Percentiles rank a stretch among this genome's conserved stretches.
These are phyloP conservation scores for Nicotiana undulata DNA, from an alignment of 257 asterid genomes.

Conservation along the genomic window DNA sequence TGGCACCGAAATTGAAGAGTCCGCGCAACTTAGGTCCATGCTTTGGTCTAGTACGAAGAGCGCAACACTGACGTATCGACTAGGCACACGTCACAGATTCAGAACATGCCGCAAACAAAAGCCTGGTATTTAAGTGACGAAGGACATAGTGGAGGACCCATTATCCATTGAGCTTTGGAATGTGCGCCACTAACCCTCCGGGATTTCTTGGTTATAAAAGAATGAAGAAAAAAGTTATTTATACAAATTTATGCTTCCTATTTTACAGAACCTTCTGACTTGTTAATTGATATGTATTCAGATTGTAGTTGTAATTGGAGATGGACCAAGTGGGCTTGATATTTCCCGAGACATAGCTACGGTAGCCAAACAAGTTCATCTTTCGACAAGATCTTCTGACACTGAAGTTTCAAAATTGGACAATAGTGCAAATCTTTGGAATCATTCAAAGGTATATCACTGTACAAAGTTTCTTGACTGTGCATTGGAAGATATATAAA, in stretches of 20 bases:
- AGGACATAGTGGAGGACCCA: too few species aligned
- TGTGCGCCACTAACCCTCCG: too few species aligned
- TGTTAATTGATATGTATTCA: slow-evolving; percentile 1
- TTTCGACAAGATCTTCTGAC: slow-evolving; percentile 40
- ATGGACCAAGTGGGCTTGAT: slow-evolving; percentile 47
- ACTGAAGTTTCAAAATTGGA: slow-evolving; percentile 21
- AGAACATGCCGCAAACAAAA: too few species aligned
- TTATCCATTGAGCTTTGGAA: too few species aligned
- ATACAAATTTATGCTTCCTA: background rate
- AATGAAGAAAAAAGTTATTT: too few species aligned
- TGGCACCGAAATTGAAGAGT: too few species aligned
- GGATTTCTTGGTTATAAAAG: too few species aligned
- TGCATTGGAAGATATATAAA: background rate
- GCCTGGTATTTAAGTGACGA: too few species aligned
- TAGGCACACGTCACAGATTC: too few species aligned
- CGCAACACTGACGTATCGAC: too few species aligned
- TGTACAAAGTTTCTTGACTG: background rate
- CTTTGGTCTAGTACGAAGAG: too few species aligned
- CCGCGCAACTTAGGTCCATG: too few species aligned
- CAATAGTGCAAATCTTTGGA: slow-evolving; percentile 16
- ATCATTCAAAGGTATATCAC: slow-evolving; percentile 11
- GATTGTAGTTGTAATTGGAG: slow-evolving; percentile 69
- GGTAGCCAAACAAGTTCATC: slow-evolving; percentile 55
- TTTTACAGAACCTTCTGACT: background rate
- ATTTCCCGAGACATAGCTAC: slow-evolving; percentile 36